Evolutionary conservation across 495 filamentous ascomycete genomes (phyloP).

Genomic region (Astrocystis sublimbata): DNA sequence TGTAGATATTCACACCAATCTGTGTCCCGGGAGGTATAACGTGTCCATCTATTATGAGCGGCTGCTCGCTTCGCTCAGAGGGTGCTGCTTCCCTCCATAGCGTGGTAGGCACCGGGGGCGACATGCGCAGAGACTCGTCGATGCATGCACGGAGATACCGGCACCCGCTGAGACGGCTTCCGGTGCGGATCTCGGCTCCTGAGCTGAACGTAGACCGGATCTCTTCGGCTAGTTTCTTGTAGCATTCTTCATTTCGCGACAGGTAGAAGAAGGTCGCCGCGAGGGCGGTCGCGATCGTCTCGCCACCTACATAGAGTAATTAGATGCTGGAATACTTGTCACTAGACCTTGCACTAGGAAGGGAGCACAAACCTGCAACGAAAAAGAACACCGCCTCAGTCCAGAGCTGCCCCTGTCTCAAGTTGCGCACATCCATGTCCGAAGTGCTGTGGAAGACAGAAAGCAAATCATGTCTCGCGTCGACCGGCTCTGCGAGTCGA

Average conservation of each 20-base stretch:
- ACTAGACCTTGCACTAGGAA: too few relatives aligned
- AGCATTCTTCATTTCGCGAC: conserved; percentile 24
- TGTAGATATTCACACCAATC: conserved; percentile 40
- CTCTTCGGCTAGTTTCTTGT: conserved; percentile 28
- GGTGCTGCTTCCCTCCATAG: conserved; percentile 40
- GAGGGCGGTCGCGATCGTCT: conserved; percentile 34
- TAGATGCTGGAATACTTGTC: too few relatives aligned
- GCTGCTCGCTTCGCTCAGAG: conserved; percentile 38
- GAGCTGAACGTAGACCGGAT: conserved; percentile 33
- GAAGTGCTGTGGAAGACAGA: too few relatives aligned
- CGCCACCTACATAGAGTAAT: conserved; percentile 8
- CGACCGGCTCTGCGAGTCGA: too few relatives aligned
- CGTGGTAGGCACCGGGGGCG: conserved; percentile 21
- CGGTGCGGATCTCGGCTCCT: conserved; percentile 29
- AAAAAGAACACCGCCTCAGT: too few relatives aligned
- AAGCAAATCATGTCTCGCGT: too few relatives aligned
- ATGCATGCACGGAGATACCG: conserved; percentile 34
- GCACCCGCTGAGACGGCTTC: conserved; percentile 27
- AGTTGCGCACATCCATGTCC: too few relatives aligned
- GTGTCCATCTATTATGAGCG: conserved; percentile 24
- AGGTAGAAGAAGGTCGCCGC: conserved; percentile 40
- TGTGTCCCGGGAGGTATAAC: conserved; percentile 29
- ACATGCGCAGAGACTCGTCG: too few relatives aligned
- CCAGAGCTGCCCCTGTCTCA: too few relatives aligned
- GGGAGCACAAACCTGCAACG: too few relatives aligned